Conservation (phyloP, 139 green algal species). For the Choricystis sp. region DNA sequence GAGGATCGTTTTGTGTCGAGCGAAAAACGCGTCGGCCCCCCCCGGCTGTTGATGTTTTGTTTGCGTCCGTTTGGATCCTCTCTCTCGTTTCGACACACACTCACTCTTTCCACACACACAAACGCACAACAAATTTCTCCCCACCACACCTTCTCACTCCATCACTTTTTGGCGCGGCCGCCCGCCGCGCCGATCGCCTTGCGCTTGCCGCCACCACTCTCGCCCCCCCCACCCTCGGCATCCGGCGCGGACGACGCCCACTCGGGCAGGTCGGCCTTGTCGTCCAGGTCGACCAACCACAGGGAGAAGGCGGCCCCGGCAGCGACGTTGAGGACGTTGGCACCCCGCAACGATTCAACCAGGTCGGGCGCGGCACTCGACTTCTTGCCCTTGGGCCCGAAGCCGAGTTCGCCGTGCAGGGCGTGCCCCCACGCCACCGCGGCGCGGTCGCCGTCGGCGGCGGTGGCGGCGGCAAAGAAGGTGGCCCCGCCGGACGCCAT, state of each 20-base stretch:
- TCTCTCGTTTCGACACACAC: constrained; percentile 2
- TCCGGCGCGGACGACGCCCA: not conserved
- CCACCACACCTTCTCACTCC: not conserved
- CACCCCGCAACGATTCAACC: constrained; percentile 41
- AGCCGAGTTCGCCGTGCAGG: constrained; percentile 69
- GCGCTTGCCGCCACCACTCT: constrained; percentile 10
- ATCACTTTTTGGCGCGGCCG: not conserved
- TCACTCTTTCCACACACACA: not conserved
- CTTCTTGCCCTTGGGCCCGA: constrained; percentile 76
- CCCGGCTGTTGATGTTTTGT: not conserved
- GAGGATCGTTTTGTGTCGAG: not conserved
- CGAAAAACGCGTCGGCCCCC: not conserved
- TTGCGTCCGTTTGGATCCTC: not conserved
- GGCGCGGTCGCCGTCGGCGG: constrained; percentile 32
- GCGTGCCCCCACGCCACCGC: constrained; percentile 53
- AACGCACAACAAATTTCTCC: not conserved
- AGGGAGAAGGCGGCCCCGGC: not conserved
- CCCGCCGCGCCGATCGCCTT: constrained; percentile 6
- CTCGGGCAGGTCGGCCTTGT: constrained; percentile 7
- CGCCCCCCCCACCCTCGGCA: constrained; percentile 1
- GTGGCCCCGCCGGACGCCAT: constrained; percentile 62
- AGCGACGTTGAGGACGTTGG: constrained; percentile 22
- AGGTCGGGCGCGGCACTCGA: constrained; percentile 74
- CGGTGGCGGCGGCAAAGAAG: constrained; percentile 47
- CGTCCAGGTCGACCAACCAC: constrained; percentile 1